Evolutionary conservation across 345 rosid genomes (phyloP).

Genomic region (Corymbia maculata): DNA sequence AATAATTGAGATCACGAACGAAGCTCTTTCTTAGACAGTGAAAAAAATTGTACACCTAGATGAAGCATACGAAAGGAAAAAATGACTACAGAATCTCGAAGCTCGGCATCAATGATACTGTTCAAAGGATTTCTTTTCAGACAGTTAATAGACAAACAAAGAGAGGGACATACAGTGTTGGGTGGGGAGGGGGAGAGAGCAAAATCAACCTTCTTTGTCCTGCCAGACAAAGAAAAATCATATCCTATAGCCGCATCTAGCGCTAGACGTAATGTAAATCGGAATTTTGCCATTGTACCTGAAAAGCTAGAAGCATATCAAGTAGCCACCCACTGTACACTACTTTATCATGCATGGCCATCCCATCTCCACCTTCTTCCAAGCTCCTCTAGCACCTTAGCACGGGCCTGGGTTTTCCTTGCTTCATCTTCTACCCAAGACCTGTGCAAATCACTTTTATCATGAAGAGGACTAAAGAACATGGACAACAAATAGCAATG

Average conservation of each 20-base stretch:
- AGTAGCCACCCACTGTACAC: neutral
- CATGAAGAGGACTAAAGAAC: neutral
- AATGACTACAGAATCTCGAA: neutral
- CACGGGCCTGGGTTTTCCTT: constrained; percentile 76
- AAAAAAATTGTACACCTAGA: neutral
- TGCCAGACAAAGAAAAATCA: neutral
- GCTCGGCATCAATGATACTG: neutral
- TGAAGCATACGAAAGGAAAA: neutral
- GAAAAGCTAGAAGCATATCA: neutral
- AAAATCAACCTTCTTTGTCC: neutral
- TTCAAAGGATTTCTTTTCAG: neutral
- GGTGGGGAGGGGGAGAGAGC: neutral
- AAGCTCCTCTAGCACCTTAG: constrained; percentile 77
- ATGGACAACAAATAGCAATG: neutral
- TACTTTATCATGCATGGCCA: constrained; percentile 1
- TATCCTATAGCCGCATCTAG: neutral
- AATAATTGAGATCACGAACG: neutral
- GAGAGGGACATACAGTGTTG: neutral
- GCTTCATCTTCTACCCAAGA: constrained; percentile 95
- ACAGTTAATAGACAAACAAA: neutral
- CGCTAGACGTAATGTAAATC: neutral
- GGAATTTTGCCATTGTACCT: neutral
- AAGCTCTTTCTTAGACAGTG: neutral
- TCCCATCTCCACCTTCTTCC: constrained; percentile 91
- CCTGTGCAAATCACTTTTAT: constrained; percentile 23